Evolutionary conservation across 2,329 filamentous ascomycete species (phyloP).

Genomic region (Fusarium albidum): DNA sequence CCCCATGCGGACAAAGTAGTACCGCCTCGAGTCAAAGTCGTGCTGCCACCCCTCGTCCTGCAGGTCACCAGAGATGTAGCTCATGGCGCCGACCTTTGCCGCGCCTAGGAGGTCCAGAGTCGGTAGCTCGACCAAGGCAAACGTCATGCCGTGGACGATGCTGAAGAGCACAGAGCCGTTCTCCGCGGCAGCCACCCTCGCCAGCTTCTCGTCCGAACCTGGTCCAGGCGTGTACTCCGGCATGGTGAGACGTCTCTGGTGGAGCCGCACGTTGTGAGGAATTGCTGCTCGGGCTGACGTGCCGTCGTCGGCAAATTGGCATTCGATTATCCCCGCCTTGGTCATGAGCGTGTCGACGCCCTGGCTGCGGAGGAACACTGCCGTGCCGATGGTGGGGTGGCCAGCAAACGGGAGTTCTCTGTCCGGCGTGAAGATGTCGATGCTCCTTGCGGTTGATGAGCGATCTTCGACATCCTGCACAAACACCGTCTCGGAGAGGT

Average conservation of each 20-base stretch:
- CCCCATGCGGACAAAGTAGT: conserved; percentile 63
- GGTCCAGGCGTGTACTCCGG: conserved; percentile 19
- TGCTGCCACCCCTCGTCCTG: conserved; percentile 61
- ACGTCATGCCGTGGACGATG: conserved; percentile 78
- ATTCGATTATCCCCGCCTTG: conserved; percentile 64
- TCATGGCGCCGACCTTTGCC: conserved; percentile 45
- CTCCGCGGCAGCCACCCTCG: conserved; percentile 43
- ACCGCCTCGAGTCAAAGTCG: conserved; percentile 59
- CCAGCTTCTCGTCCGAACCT: conserved; percentile 31
- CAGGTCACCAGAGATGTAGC: conserved; percentile 45
- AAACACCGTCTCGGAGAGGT: conserved; percentile 71
- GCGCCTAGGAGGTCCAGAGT: conserved; percentile 64
- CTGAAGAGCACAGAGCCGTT: conserved; percentile 58
- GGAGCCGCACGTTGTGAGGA: conserved; percentile 71
- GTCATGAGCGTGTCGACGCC: conserved; percentile 56
- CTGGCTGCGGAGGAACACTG: conserved; percentile 57
- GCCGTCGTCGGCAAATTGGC: conserved; percentile 47
- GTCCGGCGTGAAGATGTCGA: conserved; percentile 67
- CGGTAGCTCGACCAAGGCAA: conserved; percentile 68
- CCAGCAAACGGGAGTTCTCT: conserved; percentile 69
- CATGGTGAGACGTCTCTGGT: conserved; percentile 51
- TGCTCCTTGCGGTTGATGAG: too few species aligned
- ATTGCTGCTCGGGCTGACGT: conserved; percentile 67
- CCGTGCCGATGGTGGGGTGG: conserved; percentile 67
- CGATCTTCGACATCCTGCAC: conserved; percentile 59